Conservation (phyloP, 306 rosid species). For the Vicia faba region DNA sequence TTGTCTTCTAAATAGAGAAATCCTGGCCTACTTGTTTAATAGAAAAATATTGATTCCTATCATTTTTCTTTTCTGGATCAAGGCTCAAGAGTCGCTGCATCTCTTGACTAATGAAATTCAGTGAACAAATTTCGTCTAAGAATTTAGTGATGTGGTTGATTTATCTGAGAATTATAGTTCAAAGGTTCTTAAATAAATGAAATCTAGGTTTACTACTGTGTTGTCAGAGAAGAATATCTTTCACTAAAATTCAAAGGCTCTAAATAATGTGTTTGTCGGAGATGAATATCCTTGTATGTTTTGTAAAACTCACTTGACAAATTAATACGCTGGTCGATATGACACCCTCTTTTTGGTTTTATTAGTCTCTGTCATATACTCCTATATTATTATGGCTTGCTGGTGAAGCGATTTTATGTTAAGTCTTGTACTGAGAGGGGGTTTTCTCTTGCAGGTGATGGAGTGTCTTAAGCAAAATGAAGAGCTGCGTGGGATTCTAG, state of each 20-base stretch:
- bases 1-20: constrained; percentile 16
- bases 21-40: background rate
- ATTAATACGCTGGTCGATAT: background rate
- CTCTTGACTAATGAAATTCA: constrained; percentile 10
- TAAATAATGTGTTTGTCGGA: background rate
- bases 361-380: background rate
- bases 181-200: constrained; percentile 24
- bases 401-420: constrained; percentile 8
- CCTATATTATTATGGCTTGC: background rate
- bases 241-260: background rate
- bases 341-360: constrained; percentile 19
- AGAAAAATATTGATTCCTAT: background rate
- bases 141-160: background rate
- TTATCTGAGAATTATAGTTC: background rate
- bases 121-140: background rate
- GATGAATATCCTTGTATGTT: constrained; percentile 5
- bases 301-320: constrained; percentile 24
- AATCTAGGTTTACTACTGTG: constrained; percentile 9
- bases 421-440: background rate
- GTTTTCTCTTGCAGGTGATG: constrained; percentile 62
- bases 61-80: background rate
- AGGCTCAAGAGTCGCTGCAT: constrained; percentile 2
- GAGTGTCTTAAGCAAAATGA: constrained; percentile 90
- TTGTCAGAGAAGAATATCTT: constrained; percentile 7
- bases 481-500: constrained; percentile 74